Evolutionary conservation across 805 yeast species (phyloP).

Genomic region (Dipodascus geniculatus): DNA sequence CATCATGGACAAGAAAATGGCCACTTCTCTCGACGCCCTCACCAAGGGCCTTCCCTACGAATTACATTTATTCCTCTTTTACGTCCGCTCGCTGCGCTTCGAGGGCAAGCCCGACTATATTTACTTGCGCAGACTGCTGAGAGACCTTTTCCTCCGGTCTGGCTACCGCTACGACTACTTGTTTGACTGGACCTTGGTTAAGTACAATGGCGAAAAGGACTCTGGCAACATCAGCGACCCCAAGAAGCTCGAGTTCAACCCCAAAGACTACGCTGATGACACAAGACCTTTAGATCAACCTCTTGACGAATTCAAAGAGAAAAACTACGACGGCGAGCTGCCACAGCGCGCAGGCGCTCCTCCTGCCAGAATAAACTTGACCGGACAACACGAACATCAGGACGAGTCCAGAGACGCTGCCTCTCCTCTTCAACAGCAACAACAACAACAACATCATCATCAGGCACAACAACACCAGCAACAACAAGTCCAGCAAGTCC

Average conservation of each 20-base stretch:
- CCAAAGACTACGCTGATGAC: background rate
- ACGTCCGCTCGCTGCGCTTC: conserved; percentile 80
- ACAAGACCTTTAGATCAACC: background rate
- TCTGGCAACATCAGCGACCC: background rate
- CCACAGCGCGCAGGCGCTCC: background rate
- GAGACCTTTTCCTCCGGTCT: conserved; percentile 80
- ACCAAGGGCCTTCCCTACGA: conserved; percentile 90
- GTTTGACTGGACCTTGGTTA: conserved; percentile 92
- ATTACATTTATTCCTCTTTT: conserved; percentile 76
- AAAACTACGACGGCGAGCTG: background rate
- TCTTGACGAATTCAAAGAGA: background rate
- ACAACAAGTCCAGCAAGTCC: background rate
- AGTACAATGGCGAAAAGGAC: conserved; percentile 29
- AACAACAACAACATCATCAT: background rate
- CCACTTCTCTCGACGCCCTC: conserved; percentile 73
- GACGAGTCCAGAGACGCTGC: background rate
- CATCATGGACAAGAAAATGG: conserved; percentile 88
- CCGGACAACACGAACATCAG: background rate
- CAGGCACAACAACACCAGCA: background rate
- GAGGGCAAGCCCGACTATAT: conserved; percentile 95
- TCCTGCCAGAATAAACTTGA: background rate
- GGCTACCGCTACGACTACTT: conserved; percentile 87
- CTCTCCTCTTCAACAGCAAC: background rate
- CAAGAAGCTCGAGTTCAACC: background rate
- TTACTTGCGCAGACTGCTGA: conserved; percentile 75